Base-by-base conservation (phyloP, 2,329 filamentous ascomycete genomes). In the Cordyceps javanica region DNA sequence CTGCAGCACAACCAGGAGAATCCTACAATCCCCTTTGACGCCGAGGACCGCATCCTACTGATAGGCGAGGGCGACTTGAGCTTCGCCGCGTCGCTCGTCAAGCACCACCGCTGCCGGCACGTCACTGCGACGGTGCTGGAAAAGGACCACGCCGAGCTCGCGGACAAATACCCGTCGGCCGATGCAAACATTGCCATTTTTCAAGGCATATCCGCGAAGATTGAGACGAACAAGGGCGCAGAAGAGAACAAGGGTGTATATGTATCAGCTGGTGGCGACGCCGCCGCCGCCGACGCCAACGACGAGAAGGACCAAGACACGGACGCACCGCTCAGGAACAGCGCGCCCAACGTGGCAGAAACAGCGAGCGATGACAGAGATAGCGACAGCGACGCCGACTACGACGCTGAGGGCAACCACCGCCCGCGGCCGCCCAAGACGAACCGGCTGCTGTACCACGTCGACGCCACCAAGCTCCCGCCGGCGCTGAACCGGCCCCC, bases 41-140 rank as follows among this genome's bases (percentile, higher is more conserved):
- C 81, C 39, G 73, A 81, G 64, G 83, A 91, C 63, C 75, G 80
- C 64, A 90, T 93, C 61, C 82, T 94, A 7, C 81, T 93, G 3
- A 74, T 93, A 53, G 90, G 90, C 65, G 90, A 94, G 68, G 90
- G 85, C 62, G 90, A 95, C 71, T 83, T 94, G 67, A 91, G 87
- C 69, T 93, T 91, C 69, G 82, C 89, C 13, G 80, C 81, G 28
- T 86, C 83, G 2, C 77, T 93, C 2, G 77, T 87, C 54, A 71
- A 78, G 55, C 78, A 87, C 65, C 87, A 91, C 72, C 78, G 76
- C 62, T 90, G 85, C 74, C 78, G 75, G 60, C 77, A 85, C 65
- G 70, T 93, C 6, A 87, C 83, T 0, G 88, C 87, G 38, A 91
- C 89, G 2, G 84, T 87, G 16, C 79, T 82, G 64, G 89, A 92